Percentiles rank a stretch among this genome's conserved stretches.
Conservation (phyloP, 2,329 filamentous ascomycete species). For the Tolypocladium sp. region DNA sequence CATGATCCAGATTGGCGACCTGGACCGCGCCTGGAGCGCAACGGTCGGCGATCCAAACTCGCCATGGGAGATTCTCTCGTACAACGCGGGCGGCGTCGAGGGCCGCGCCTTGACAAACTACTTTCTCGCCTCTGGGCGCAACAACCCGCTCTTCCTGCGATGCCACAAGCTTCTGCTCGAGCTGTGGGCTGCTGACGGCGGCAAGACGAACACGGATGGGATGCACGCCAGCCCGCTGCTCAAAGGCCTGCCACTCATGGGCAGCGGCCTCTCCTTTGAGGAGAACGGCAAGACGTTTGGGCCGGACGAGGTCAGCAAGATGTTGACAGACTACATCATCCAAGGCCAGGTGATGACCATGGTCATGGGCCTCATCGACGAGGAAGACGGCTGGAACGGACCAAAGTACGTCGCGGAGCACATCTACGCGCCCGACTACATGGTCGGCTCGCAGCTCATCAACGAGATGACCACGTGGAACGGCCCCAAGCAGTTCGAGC, state of each 20-base stretch:
- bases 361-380: constrained; percentile 42
- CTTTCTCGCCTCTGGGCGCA: constrained; percentile 28
- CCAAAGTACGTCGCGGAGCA: constrained; percentile 38
- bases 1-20: constrained; percentile 45
- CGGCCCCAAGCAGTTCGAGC: constrained; percentile 36
- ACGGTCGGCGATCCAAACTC: constrained; percentile 36
- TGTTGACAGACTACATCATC: constrained; percentile 47
- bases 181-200: constrained; percentile 36
- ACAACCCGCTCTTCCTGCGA: constrained; percentile 35
- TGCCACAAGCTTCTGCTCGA: constrained; percentile 40
- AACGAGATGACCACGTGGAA: constrained; percentile 43
- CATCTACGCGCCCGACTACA: constrained; percentile 40
- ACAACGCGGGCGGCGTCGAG: constrained; percentile 26
- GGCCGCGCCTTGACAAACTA: constrained; percentile 36
- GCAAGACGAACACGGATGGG: constrained; percentile 38
- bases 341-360: constrained; percentile 44
- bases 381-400: constrained; percentile 42
- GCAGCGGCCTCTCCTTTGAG: constrained; percentile 9
- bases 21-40: constrained; percentile 42
- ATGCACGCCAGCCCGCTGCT: constrained; percentile 40
- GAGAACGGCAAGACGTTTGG: constrained; percentile 18
- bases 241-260: constrained; percentile 30
- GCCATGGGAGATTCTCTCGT: constrained; percentile 37
- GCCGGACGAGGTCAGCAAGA: constrained; percentile 27
- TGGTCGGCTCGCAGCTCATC: constrained; percentile 41